Conservation (phyloP, 495 filamentous ascomycete species). For the Penicillium egyptiacum region DNA sequence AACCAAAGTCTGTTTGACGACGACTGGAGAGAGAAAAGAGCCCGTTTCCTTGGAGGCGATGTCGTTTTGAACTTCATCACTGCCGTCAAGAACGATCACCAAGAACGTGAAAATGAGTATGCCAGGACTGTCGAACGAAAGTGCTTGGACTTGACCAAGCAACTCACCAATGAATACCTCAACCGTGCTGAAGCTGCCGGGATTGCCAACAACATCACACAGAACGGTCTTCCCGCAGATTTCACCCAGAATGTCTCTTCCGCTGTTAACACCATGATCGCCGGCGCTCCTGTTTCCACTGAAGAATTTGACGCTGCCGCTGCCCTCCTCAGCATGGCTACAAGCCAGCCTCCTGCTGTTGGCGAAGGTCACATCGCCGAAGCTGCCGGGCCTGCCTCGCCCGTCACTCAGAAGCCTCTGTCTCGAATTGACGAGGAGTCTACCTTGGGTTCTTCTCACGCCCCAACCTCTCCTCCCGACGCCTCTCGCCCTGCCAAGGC, state of each 20-base stretch:
- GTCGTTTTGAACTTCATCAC: conserved; percentile 24
- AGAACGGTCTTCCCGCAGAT: background rate
- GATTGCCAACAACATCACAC: background rate
- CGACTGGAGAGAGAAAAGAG: conserved; percentile 20
- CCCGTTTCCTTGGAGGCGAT: conserved; percentile 20
- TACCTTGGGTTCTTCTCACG: conserved; percentile 10
- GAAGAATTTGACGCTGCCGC: conserved; percentile 20
- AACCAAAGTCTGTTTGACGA: conserved; percentile 23
- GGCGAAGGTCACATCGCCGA: background rate
- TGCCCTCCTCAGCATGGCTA: conserved; percentile 16
- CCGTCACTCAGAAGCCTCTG: conserved; percentile 4
- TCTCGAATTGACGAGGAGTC: conserved; percentile 9
- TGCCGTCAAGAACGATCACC: conserved; percentile 17
- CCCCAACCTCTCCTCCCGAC: conserved; percentile 1
- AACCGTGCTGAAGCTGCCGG: background rate
- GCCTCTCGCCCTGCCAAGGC: background rate
- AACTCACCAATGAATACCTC: conserved; percentile 11
- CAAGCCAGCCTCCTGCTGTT: background rate
- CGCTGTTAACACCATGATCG: conserved; percentile 4
- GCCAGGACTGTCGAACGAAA: conserved; percentile 7
- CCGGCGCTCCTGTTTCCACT: conserved; percentile 1
- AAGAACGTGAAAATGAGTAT: conserved; percentile 4
- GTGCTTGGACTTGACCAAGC: conserved; percentile 13
- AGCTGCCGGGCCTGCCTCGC: conserved; percentile 3
- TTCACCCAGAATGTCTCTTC: background rate